A percentile compares a stretch with the other conserved stretches of the same genome.
phyloP scores from a whole-genome alignment of 1,284 basidiomycete species.

The Sporisorium reilianum region DNA sequence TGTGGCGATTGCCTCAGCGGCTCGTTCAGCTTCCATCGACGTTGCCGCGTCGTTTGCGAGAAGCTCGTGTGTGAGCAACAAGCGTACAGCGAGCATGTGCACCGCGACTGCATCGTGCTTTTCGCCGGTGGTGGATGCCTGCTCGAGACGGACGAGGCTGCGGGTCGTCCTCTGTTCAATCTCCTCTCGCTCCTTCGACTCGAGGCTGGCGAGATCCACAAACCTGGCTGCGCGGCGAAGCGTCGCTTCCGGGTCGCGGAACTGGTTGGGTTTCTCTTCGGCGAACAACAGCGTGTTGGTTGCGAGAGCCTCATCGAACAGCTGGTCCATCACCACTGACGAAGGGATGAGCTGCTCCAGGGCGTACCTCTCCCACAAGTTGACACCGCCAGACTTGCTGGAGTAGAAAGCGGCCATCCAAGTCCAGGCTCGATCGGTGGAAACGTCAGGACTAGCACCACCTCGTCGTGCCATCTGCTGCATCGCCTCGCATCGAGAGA shows the following conservation, averaged over 20 bases:
- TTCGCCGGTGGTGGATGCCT: conserved; percentile 1
- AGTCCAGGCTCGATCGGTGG: conserved; percentile 48
- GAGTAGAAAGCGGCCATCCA: conserved; percentile 49
- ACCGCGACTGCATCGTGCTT: conserved; percentile 21
- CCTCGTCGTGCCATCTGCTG: conserved; percentile 32
- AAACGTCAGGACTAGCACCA: conserved; percentile 43
- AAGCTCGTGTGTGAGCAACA: conserved; percentile 22
- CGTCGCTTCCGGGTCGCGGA: conserved; percentile 48
- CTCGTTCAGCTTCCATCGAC: not conserved
- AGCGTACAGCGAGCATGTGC: conserved; percentile 35
- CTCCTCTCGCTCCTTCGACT: not conserved
- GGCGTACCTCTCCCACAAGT: conserved; percentile 33
- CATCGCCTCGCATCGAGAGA: conserved; percentile 32
- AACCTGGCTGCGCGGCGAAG: conserved; percentile 47
- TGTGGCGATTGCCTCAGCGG: conserved; percentile 20
- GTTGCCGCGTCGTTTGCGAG: not conserved
- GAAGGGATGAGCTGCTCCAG: conserved; percentile 33
- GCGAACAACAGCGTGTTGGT: conserved; percentile 48
- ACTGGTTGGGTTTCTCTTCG: conserved; percentile 60
- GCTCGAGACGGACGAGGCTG: conserved; percentile 17
- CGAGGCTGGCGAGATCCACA: conserved; percentile 9
- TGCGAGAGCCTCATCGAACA: conserved; percentile 39
- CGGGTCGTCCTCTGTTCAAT: conserved; percentile 2
- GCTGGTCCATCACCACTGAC: conserved; percentile 10
- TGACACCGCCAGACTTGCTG: not conserved